Evolutionary conservation across 352 stramenopile genomes (phyloP).

Genomic region (Blastocystis sp.): DNA sequence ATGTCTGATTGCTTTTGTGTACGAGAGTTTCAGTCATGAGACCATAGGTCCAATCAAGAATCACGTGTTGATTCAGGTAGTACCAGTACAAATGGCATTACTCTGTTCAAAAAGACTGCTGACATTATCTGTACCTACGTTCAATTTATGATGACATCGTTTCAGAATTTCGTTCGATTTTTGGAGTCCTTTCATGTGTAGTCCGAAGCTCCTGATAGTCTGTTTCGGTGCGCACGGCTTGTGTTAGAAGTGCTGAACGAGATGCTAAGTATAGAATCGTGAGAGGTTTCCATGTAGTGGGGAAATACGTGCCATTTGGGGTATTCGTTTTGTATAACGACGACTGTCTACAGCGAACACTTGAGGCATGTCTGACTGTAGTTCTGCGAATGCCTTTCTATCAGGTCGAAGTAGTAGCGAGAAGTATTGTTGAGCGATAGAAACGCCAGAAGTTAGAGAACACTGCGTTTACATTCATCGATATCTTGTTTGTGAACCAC

Average conservation of each 20-base stretch:
- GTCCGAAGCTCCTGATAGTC: background rate
- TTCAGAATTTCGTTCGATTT: background rate
- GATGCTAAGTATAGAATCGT: background rate
- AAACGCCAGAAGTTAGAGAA: slow-evolving; percentile 57
- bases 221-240: background rate
- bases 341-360: background rate
- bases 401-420: background rate
- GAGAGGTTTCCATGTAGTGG: background rate
- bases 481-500: slow-evolving; percentile 60
- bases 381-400: slow-evolving; percentile 22
- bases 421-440: background rate
- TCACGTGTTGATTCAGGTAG: slow-evolving; percentile 18
- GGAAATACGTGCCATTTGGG: slow-evolving; percentile 59
- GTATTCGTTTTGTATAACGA: slow-evolving; percentile 59
- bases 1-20: slow-evolving; percentile 47
- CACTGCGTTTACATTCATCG: slow-evolving; percentile 36
- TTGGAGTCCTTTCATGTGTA: background rate
- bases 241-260: slow-evolving; percentile 42
- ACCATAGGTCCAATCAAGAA: slow-evolving; percentile 4
- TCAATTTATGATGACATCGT: background rate
- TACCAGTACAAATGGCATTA: slow-evolving; percentile 48
- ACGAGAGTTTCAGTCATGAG: background rate
- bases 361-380: slow-evolving; percentile 46
- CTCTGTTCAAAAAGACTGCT: slow-evolving; percentile 37
- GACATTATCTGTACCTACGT: background rate